These are phyloP conservation scores for Articulospora tetracladia DNA, from an alignment of 495 filamentous ascomycete species.

Conservation along the genomic window DNA sequence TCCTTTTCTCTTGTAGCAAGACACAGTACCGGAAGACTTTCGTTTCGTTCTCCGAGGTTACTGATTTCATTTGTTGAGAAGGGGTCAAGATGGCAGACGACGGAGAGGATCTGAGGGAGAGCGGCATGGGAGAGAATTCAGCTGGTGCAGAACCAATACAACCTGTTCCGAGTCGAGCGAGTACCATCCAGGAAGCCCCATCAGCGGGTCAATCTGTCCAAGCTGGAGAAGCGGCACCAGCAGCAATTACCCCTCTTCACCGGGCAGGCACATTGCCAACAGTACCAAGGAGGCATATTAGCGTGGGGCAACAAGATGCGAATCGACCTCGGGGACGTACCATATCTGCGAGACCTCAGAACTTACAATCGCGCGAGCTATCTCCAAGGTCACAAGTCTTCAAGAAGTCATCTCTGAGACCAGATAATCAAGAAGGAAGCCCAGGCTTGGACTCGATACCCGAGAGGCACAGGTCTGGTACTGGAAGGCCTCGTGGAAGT, in stretches of 20 bases:
- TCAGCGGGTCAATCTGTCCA: not conserved
- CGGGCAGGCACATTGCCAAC: constrained; percentile 14
- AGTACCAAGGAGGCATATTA: not conserved
- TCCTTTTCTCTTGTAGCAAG: not conserved
- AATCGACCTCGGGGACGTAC: constrained; percentile 4
- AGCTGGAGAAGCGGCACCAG: not conserved
- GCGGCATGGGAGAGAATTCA: not conserved
- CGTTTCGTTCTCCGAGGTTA: not conserved
- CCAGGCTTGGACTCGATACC: constrained; percentile 6
- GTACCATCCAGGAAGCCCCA: not conserved
- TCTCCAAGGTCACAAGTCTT: constrained; percentile 15
- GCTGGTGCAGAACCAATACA: not conserved
- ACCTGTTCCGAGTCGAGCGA: not conserved
- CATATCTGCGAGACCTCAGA: not conserved
- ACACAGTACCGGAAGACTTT: not conserved
- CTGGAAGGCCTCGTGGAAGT: constrained; percentile 6
- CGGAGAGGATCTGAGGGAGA: not conserved
- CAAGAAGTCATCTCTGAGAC: not conserved
- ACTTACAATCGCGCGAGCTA: not conserved
- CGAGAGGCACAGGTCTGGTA: not conserved
- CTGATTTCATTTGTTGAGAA: not conserved
- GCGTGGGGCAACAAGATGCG: not conserved
- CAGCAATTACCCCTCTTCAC: not conserved
- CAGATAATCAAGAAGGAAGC: not conserved
- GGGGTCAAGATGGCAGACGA: constrained; percentile 1